Conservation (phyloP, 108 stramenopile genomes). For the Skeletonema costatum region DNA sequence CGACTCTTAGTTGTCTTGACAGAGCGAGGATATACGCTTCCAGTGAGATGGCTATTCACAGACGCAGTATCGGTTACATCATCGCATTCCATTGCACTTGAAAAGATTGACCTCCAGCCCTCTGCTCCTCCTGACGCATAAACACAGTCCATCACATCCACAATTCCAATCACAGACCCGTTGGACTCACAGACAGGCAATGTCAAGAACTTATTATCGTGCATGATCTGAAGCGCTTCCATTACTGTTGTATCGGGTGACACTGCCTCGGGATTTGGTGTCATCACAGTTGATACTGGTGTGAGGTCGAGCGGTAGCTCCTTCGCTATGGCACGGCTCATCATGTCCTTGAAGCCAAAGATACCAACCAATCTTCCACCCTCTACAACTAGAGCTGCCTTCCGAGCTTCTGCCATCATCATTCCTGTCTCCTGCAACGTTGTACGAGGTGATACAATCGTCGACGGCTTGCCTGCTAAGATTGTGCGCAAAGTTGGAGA, state of each 20-base stretch:
- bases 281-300: conserved; percentile 83
- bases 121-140: conserved; percentile 85
- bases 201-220: conserved; percentile 92
- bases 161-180: conserved; percentile 88
- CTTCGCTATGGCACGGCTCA: conserved; percentile 88
- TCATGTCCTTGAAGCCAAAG: conserved; percentile 94
- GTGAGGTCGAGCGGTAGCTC: conserved; percentile 76
- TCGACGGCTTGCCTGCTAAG: conserved; percentile 70
- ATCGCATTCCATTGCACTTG: conserved; percentile 65
- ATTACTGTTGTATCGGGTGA: conserved; percentile 85
- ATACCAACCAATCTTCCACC: conserved; percentile 85
- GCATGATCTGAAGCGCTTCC: conserved; percentile 93
- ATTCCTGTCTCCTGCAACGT: conserved; percentile 74
- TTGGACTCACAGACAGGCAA: conserved; percentile 87
- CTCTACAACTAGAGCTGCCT: conserved; percentile 86
- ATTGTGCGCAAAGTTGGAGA: conserved; percentile 77
- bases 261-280: conserved; percentile 89
- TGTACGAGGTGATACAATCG: conserved; percentile 68
- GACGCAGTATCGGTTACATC: conserved; percentile 61
- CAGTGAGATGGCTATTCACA: conserved; percentile 38
- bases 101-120: conserved; percentile 88
- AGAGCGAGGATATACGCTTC: conserved; percentile 6
- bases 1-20: conserved; percentile 2
- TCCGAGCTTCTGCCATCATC: conserved; percentile 83
- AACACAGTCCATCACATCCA: conserved; percentile 96